Evolutionary conservation across 495 filamentous ascomycete species (phyloP), one percentile per base, ranked within the genome.

Genomic region (Aspergillus hancockii): DNA sequence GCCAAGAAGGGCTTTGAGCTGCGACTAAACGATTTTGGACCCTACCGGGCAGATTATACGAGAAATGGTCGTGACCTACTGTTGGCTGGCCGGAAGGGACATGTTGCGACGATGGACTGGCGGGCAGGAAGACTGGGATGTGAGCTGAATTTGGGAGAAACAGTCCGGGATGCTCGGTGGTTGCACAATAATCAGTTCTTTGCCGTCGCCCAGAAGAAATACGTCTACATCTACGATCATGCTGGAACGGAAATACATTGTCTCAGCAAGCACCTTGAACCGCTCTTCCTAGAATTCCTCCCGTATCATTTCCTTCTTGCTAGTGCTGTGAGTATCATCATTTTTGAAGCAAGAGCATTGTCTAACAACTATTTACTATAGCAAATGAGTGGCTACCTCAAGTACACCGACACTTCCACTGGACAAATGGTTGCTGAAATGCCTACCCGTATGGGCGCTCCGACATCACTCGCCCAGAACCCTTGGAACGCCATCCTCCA

Each of bases 81-180:
- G 38, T 73, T 98, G 49, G 92, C 89, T 54, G 93, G 94, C 28
- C 78, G 91, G 52, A 97, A 96, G 74, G 94, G 94, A 16, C 94
- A 98, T 88, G 79, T 98, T 65, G 93, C 94, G 58, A 92, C 90
- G 2, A 94, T 97, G 85, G 93, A 98, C 74, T 98, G 94, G 94
- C 82, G 94, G 59, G 85, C 89, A 58, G 95, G 92, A 13, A 96
- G 90, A 66, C 72, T 98, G 40, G 90, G 89, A 4, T 96, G 90
- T 66, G 94, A 98, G 72, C 67, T 98, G 56, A 91, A 98, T 63
- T 79, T 98, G 54, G 83, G 83, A 30, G 94, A 98, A 76, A 97
- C 92, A 0, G 84, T 98, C 6, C 77, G 93, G 36, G 92, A 96
- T 79, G 90, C 87, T 18, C 86, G 85, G 64, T 98, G 93, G 90